A percentile compares a stretch with the other conserved stretches of the same genome.
phyloP scores from a whole-genome alignment of 345 rosid genomes.

The Aethionema arabicum region DNA sequence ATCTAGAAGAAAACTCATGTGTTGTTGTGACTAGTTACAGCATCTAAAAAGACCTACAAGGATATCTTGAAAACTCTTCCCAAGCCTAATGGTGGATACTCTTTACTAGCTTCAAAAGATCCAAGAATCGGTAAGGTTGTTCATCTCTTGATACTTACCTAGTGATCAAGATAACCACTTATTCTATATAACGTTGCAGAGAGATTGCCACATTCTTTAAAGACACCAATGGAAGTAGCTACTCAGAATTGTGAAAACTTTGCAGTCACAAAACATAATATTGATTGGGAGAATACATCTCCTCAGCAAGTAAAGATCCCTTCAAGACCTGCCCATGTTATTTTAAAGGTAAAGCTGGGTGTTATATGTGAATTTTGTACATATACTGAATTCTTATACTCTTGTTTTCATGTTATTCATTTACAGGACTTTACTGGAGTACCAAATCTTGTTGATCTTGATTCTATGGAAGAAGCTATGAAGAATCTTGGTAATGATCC shows the following conservation, averaged over 20 bases:
- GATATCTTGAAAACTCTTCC: constrained; percentile 52
- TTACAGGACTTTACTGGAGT: constrained; percentile 79
- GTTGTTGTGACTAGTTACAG: constrained; percentile 33
- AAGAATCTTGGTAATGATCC: constrained; percentile 57
- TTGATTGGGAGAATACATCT: constrained; percentile 66
- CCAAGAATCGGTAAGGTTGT: constrained; percentile 51
- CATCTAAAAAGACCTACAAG: constrained; percentile 60
- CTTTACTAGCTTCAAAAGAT: constrained; percentile 63
- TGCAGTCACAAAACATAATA: constrained; percentile 59
- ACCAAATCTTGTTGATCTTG: constrained; percentile 69
- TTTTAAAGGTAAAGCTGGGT: constrained; percentile 49
- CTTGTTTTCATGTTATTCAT: no score
- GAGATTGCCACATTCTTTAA: constrained; percentile 56
- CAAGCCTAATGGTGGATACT: constrained; percentile 65
- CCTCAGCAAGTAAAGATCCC: constrained; percentile 68
- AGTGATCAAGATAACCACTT: neutral
- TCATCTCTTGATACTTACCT: neutral
- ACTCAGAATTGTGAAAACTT: constrained; percentile 66
- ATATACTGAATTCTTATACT: no score
- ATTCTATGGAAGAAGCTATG: constrained; percentile 76
- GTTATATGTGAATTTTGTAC: neutral
- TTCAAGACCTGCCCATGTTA: constrained; percentile 65
- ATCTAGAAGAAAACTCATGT: neutral
- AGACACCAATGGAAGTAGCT: constrained; percentile 69
- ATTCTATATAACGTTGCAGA: constrained; percentile 38